Percentiles rank a stretch among this genome's conserved stretches.
Evolutionary conservation across 176 grass and related monocot species (phyloP).

Genomic region (Pontederia paniculata): DNA sequence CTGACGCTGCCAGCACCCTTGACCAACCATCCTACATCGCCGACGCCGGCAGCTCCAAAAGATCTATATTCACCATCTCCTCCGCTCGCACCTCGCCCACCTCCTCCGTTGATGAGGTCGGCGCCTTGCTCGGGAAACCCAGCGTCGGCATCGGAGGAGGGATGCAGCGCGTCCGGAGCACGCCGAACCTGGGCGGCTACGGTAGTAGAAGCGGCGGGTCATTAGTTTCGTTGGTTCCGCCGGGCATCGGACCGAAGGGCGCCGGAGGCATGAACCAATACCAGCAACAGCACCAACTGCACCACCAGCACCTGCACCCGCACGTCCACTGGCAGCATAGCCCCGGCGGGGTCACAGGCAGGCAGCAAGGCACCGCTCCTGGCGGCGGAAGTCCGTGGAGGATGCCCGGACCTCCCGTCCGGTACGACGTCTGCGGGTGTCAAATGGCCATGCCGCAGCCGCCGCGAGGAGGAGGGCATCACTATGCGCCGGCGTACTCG

Average conservation of each 20-base stretch:
- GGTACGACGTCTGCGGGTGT: constrained; percentile 26
- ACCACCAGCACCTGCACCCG: neutral
- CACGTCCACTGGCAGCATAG: neutral
- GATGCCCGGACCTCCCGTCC: neutral
- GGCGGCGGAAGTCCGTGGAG: neutral
- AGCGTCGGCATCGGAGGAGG: neutral
- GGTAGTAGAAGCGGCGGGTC: no score
- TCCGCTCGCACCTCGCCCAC: constrained; percentile 44
- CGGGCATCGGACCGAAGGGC: neutral
- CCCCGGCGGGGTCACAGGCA: no score
- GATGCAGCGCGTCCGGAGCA: constrained; percentile 11
- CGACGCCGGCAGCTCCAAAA: constrained; percentile 6
- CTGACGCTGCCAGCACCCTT: constrained; percentile 11
- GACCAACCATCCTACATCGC: constrained; percentile 15
- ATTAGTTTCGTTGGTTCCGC: no score
- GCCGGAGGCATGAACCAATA: neutral
- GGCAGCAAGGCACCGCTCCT: neutral
- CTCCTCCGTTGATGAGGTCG: constrained; percentile 21
- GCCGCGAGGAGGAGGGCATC: neutral
- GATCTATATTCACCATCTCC: constrained; percentile 9
- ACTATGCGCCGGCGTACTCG: constrained; percentile 17
- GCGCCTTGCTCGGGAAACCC: neutral
- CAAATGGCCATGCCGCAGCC: neutral
- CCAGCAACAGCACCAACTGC: constrained; percentile 13
- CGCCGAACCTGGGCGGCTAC: constrained; percentile 10